A percentile compares a stretch with the other conserved stretches of the same genome.
Evolutionary conservation across 2,329 filamentous ascomycete genomes (phyloP).

Genomic region (Fusarium penzigii): DNA sequence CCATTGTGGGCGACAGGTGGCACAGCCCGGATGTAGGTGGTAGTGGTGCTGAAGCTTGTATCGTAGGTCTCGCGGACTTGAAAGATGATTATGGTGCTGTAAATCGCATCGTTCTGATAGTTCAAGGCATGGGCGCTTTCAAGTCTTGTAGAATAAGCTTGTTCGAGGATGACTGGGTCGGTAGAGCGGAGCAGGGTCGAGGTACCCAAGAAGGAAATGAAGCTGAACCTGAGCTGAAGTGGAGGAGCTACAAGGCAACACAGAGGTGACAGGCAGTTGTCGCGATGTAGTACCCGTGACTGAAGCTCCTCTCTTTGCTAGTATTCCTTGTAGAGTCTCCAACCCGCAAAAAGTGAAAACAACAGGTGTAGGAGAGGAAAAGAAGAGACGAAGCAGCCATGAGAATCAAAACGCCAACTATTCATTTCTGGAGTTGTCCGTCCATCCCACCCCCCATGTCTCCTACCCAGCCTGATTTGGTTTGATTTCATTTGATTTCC

Average conservation of each 20-base stretch:
- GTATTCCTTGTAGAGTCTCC: no score
- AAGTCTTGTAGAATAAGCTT: background rate
- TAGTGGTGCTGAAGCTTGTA: constrained; percentile 8
- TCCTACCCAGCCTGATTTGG: no score
- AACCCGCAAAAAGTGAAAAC: background rate
- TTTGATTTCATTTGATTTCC: no score
- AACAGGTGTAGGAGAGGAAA: background rate
- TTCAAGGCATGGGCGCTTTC: background rate
- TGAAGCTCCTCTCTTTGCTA: background rate
- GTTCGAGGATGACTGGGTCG: no score
- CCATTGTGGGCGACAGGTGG: constrained; percentile 20
- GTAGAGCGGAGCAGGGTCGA: background rate
- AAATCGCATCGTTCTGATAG: background rate
- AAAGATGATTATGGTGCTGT: background rate
- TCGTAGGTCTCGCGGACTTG: constrained; percentile 1
- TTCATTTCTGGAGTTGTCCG: background rate
- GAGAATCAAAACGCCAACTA: background rate
- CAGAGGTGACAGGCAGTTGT: background rate
- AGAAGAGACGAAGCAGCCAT: background rate
- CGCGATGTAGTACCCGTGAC: background rate
- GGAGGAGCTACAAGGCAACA: background rate
- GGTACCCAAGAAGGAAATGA: background rate
- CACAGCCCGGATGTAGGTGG: background rate
- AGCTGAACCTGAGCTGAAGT: background rate
- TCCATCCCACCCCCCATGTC: no score